Conservation (phyloP, 2,329 filamentous ascomycete species). For the Xylaria sp. region DNA sequence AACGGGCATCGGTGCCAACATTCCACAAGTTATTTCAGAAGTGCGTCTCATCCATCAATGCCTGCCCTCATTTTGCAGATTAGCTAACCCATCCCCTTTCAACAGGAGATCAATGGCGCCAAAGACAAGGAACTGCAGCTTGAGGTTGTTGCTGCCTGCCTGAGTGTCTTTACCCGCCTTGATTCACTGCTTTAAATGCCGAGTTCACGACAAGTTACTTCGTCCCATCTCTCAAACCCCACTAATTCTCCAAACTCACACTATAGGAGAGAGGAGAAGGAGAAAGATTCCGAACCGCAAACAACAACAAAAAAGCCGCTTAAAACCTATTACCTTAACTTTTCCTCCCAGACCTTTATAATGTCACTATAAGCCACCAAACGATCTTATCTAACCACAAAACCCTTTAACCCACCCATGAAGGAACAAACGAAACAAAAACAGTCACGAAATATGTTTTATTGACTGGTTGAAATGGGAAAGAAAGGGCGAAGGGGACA, state of each 20-base stretch:
- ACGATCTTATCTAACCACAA: neutral
- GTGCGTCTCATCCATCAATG: slow-evolving; percentile 34
- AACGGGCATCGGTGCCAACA: slow-evolving; percentile 83
- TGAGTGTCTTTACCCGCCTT: slow-evolving; percentile 95
- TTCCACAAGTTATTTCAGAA: slow-evolving; percentile 80
- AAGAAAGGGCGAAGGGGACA: slow-evolving; percentile 1
- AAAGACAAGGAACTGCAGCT: slow-evolving; percentile 96
- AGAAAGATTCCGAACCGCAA: neutral
- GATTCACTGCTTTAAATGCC: slow-evolving; percentile 76
- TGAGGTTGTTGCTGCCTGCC: slow-evolving; percentile 92
- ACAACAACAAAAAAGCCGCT: slow-evolving; percentile 1
- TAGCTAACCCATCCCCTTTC: slow-evolving; percentile 7
- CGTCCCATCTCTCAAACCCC: slow-evolving; percentile 4
- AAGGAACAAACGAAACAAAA: neutral
- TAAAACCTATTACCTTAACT: neutral
- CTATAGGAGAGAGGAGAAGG: neutral
- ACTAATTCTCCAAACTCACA: neutral
- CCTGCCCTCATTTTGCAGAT: neutral
- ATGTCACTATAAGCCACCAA: neutral
- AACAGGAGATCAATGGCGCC: slow-evolving; percentile 68
- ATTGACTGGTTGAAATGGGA: slow-evolving; percentile 8
- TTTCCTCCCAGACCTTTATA: neutral
- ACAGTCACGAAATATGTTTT: too few relatives aligned
- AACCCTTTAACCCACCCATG: neutral
- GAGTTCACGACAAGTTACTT: slow-evolving; percentile 2